phyloP scores from a whole-genome alignment of 306 rosid genomes.

The Prunus fruticosa region DNA sequence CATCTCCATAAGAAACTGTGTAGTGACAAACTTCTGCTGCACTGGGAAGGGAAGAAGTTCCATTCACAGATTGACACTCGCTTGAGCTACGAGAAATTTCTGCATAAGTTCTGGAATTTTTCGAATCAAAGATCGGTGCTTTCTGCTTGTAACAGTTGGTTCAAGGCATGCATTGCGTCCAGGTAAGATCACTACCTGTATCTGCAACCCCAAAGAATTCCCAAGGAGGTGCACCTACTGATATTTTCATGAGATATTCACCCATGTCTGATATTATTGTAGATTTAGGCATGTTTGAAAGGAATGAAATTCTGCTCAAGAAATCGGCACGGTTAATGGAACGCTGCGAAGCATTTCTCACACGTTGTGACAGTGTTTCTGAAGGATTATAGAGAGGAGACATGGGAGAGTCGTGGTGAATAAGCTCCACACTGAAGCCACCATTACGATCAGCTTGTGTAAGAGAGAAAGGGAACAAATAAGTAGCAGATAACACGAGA shows the following conservation, averaged over 20 bases:
- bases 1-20: background rate
- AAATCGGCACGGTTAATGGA: conserved; percentile 10
- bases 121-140: background rate
- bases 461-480: background rate
- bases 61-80: background rate
- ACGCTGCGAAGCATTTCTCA: conserved; percentile 10
- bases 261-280: background rate
- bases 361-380: background rate
- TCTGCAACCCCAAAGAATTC: background rate
- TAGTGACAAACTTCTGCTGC: background rate
- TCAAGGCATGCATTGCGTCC: conserved; percentile 8
- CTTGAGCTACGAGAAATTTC: background rate
- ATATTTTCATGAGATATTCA: conserved; percentile 7
- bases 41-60: background rate
- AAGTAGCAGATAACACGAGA: background rate
- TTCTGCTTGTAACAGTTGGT: background rate
- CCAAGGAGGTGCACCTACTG: background rate
- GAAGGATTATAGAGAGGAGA: background rate
- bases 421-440: background rate
- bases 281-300: background rate
- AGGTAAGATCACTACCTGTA: conserved; percentile 9
- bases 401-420: background rate
- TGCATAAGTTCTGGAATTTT: background rate
- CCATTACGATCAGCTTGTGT: background rate
- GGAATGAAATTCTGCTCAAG: background rate